phyloP scores from a whole-genome alignment of 768 basidiomycete species.

The Trametes coccinea region DNA sequence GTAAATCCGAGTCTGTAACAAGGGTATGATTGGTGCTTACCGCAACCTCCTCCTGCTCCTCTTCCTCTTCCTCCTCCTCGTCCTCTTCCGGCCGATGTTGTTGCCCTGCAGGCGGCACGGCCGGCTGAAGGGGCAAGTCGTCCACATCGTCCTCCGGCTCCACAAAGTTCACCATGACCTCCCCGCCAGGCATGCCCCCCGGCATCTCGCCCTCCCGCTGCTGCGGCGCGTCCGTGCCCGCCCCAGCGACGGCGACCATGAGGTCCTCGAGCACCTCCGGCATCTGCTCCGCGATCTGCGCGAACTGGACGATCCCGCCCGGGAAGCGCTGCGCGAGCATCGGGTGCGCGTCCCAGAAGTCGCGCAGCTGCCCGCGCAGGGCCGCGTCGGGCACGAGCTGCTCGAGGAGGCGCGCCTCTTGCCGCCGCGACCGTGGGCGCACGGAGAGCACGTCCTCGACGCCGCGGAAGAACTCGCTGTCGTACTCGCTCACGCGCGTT shows the following conservation, averaged over 20 bases:
- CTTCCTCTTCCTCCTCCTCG: conserved; percentile 45
- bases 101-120: conserved; percentile 20
- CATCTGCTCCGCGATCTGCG: conserved; percentile 47
- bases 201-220: conserved; percentile 38
- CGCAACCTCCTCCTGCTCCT: conserved; percentile 45
- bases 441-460: conserved; percentile 52
- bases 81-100: conserved; percentile 28
- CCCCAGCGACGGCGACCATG: conserved; percentile 46
- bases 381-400: conserved; percentile 58
- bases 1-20: neutral
- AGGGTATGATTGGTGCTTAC: conserved; percentile 38
- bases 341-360: conserved; percentile 58
- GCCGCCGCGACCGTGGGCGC: conserved; percentile 41
- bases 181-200: conserved; percentile 46
- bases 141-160: conserved; percentile 44
- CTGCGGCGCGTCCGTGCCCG: conserved; percentile 36
- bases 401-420: conserved; percentile 56
- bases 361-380: conserved; percentile 59
- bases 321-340: conserved; percentile 57
- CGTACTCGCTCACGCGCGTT: conserved; percentile 59
- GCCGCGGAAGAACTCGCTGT: conserved; percentile 72
- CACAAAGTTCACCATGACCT: conserved; percentile 29
- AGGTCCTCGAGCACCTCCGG: conserved; percentile 54
- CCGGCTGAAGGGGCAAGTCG: conserved; percentile 28
- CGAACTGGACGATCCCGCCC: conserved; percentile 66